Conservation (phyloP, 768 basidiomycete species). For the Epithele typhae region DNA sequence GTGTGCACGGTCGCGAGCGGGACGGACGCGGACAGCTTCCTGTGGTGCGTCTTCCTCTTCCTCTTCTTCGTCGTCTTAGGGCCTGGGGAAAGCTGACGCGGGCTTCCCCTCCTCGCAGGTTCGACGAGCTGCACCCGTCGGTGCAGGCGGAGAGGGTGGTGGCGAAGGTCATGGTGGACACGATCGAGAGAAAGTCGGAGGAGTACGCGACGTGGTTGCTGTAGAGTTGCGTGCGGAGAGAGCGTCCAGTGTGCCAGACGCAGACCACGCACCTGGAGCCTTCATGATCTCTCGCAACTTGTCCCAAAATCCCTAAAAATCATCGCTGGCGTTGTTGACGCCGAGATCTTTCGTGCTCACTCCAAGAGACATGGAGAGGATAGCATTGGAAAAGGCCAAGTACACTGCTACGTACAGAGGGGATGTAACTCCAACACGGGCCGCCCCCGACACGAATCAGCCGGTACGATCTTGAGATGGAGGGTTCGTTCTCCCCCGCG, state of each 20-base stretch:
- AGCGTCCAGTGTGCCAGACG: too few relatives aligned
- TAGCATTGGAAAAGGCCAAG: not conserved
- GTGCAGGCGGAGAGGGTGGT: slow-evolving; percentile 54
- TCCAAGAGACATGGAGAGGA: not conserved
- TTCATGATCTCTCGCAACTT: too few relatives aligned
- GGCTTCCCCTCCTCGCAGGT: slow-evolving; percentile 24
- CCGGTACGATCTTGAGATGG: slow-evolving; percentile 67
- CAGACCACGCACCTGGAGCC: too few relatives aligned
- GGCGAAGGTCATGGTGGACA: slow-evolving; percentile 45
- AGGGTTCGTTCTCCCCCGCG: slow-evolving; percentile 55
- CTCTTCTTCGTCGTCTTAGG: not conserved
- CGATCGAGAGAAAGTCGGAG: slow-evolving; percentile 40
- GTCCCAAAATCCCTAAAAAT: too few relatives aligned
- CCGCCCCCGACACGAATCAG: slow-evolving; percentile 40
- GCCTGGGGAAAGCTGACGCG: not conserved
- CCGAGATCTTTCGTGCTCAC: too few relatives aligned
- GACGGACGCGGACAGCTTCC: slow-evolving; percentile 49
- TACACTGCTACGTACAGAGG: slow-evolving; percentile 3
- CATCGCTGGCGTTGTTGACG: too few relatives aligned
- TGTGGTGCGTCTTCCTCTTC: slow-evolving; percentile 36
- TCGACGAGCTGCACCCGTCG: slow-evolving; percentile 57
- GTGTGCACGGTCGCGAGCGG: slow-evolving; percentile 37
- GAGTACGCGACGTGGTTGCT: slow-evolving; percentile 47
- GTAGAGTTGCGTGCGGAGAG: too few relatives aligned
- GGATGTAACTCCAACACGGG: slow-evolving; percentile 50